Evolutionary conservation across 495 filamentous ascomycete genomes (phyloP).

Genomic region (Penicillium simplicissimum): DNA sequence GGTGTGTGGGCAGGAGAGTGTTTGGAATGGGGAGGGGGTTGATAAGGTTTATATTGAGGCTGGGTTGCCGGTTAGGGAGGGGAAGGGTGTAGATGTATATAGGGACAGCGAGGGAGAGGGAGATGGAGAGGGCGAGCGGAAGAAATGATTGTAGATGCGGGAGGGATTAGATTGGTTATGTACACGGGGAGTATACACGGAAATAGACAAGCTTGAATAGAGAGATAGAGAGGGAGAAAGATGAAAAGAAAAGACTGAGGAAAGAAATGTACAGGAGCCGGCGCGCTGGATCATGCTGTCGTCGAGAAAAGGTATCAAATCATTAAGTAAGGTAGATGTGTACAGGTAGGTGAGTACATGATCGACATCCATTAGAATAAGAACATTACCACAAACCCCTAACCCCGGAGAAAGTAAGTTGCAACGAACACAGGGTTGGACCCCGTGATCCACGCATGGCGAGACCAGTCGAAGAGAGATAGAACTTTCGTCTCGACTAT

Average conservation of each 20-base stretch:
- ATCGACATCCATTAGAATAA: slow-evolving; percentile 16
- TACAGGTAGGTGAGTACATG: slow-evolving; percentile 22
- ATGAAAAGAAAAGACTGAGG: slow-evolving; percentile 5
- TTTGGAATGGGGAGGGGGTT: neutral
- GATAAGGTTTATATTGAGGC: neutral
- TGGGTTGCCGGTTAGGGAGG: neutral
- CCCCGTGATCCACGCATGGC: neutral
- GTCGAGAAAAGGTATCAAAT: slow-evolving; percentile 32
- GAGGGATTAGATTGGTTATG: too few species aligned
- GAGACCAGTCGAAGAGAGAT: neutral
- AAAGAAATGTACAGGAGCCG: slow-evolving; percentile 21
- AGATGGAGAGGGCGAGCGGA: neutral
- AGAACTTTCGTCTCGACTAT: neutral
- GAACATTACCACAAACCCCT: slow-evolving; percentile 11
- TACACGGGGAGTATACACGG: neutral
- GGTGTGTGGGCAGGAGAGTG: neutral
- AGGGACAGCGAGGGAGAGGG: neutral
- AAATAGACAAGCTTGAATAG: neutral
- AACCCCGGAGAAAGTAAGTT: neutral
- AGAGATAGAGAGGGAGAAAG: neutral
- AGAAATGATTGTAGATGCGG: neutral
- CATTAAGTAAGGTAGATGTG: slow-evolving; percentile 24
- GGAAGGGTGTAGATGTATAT: neutral
- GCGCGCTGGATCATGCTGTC: slow-evolving; percentile 33
- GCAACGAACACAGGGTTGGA: neutral